phyloP scores from a whole-genome alignment of 345 rosid genomes.

The Populus nigra region DNA sequence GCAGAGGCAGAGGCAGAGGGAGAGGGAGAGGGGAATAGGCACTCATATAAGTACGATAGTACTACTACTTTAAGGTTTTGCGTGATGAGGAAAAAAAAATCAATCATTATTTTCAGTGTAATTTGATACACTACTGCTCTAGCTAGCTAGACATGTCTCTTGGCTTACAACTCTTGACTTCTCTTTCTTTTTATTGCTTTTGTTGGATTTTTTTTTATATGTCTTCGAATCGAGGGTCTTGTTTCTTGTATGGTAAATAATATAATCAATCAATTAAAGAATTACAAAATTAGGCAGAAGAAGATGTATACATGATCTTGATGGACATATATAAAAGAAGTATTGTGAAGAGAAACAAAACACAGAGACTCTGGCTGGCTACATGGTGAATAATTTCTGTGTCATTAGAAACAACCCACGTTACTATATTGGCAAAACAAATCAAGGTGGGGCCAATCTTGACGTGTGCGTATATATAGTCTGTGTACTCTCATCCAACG shows the following conservation, averaged over 20 bases:
- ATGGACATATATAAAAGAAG: no score
- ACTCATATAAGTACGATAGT: constrained; percentile 16
- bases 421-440: constrained; percentile 30
- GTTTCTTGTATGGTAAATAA: not conserved
- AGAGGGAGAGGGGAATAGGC: not conserved
- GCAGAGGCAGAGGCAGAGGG: not conserved
- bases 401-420: constrained; percentile 31
- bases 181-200: no score
- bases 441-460: constrained; percentile 23
- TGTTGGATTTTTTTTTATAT: no score
- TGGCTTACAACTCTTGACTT: not conserved
- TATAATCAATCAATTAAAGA: not conserved
- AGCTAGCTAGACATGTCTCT: not conserved
- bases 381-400: not conserved
- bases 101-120: constrained; percentile 31
- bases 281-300: constrained; percentile 9
- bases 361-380: no score
- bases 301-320: not conserved
- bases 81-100: constrained; percentile 12
- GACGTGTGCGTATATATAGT: not conserved
- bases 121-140: not conserved
- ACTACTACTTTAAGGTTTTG: constrained; percentile 25
- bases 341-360: no score
- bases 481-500: constrained; percentile 15
- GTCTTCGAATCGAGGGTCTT: not conserved